Evolutionary conservation across 768 basidiomycete species (phyloP), one percentile per base, ranked within the genome.

Genomic region (Auricularia cornea): DNA sequence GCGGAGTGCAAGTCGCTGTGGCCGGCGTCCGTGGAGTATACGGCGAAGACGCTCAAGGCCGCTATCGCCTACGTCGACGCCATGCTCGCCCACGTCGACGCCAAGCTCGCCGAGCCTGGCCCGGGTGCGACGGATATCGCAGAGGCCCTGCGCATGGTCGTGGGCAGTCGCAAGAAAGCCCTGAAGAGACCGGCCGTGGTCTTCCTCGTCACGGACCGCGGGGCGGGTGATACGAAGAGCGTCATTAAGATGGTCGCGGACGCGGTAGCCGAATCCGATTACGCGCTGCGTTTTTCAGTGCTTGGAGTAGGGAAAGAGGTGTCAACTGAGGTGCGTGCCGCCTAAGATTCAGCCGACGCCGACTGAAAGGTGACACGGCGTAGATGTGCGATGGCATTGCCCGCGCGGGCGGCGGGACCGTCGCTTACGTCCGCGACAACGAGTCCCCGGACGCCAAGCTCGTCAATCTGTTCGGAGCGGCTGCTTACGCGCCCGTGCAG

Each of bases 151-250:
- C 61, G 69, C 3, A 32, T 59, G 1, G 78, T 79, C 23, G 74
- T 84, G n/a, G 32, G 60, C 2, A 68, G 68, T 3, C 77, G 82
- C 6, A 69, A 66, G 8, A 64, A 68, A 30, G 32, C 48, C 2
- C 30, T 28, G 14, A 61, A 64, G 31, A 74, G 77, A 1, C 76
- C 84, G 1, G 81, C 82, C 0, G 78, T 74, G 5, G 69, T 85
- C 5, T 86, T 87, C 65, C 70, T 87, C 16, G 72, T 88, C 31
- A 88, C 86, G 1, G 86, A 86, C 63, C 86, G 86, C 23, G 71
- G 78, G 59, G 78, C 67, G 3, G 67, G 62, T 61, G 63, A 70
- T 30, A 59, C 65, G 40, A 48, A 62, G 1, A 60, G 23, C 14
- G 63, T 61, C 6, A 18, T 60, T 51, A 18, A 40, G n/a, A 2